phyloP scores from a whole-genome alignment of 768 basidiomycete genomes.

The Gloeopeniophorella convolvens region DNA sequence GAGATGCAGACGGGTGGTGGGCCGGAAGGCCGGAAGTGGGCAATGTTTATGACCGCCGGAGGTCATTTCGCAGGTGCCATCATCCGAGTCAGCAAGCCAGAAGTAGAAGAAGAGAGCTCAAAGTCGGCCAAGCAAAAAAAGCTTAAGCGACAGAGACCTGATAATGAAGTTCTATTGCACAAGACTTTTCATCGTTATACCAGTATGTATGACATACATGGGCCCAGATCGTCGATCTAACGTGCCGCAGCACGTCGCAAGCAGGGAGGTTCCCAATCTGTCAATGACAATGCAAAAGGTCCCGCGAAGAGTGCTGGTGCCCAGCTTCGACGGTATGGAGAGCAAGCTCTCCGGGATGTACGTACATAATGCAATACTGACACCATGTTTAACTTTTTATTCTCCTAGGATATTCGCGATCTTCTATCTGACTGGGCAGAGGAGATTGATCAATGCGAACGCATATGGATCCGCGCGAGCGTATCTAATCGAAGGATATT shows the following conservation, averaged over 20 bases:
- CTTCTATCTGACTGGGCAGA: constrained; percentile 82
- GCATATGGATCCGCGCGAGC: constrained; percentile 89
- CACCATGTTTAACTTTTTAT: background rate
- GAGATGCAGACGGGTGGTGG: constrained; percentile 50
- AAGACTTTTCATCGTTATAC: constrained; percentile 99
- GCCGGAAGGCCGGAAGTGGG: constrained; percentile 70
- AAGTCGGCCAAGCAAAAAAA: constrained; percentile 32
- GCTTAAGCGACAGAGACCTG: constrained; percentile 58
- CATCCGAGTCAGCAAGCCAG: constrained; percentile 56
- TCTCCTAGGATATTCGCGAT: constrained; percentile 73
- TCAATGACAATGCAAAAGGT: constrained; percentile 91
- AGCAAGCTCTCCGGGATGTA: constrained; percentile 86
- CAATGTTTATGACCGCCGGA: constrained; percentile 94
- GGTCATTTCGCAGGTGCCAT: constrained; percentile 97
- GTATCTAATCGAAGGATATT: constrained; percentile 85
- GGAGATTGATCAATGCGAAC: constrained; percentile 78
- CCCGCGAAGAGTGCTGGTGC: constrained; percentile 94
- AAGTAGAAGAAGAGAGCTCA: constrained; percentile 34
- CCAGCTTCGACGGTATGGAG: constrained; percentile 87
- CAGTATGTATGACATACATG: constrained; percentile 47
- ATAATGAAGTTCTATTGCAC: constrained; percentile 75
- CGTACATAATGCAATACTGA: constrained; percentile 23
- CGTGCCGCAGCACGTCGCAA: constrained; percentile 74
- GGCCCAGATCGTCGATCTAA: background rate
- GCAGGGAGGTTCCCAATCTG: constrained; percentile 91